Percentiles rank a stretch among this genome's conserved stretches.
These are phyloP conservation scores for Brachypodium distachyon DNA, from an alignment of 202 grass and related monocot species.

Conservation along the genomic window DNA sequence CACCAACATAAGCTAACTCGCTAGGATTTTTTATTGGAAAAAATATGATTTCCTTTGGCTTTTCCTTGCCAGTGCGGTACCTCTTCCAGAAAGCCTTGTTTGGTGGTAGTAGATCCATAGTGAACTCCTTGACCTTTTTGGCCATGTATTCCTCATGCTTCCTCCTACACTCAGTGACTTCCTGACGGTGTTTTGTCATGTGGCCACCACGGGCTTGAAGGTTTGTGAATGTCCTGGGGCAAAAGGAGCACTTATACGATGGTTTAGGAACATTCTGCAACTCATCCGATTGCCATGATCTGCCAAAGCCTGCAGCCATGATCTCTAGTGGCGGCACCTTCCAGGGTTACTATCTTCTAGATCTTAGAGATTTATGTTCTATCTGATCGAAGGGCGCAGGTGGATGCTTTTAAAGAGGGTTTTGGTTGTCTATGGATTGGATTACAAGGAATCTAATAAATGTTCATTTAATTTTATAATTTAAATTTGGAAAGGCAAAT, in stretches of 20 bases:
- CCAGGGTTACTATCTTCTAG: background rate
- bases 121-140: background rate
- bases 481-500: background rate
- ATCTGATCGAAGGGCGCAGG: background rate
- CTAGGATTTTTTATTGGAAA: background rate
- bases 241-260: background rate
- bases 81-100: conserved; percentile 6
- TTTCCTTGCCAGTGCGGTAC: background rate
- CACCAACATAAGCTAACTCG: background rate
- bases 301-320: background rate
- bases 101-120: background rate
- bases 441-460: background rate
- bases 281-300: background rate
- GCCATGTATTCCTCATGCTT: background rate
- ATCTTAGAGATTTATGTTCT: background rate
- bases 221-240: background rate
- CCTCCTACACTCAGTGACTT: background rate
- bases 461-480: background rate
- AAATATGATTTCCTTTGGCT: background rate
- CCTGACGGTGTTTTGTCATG: background rate
- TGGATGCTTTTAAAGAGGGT: background rate
- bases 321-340: background rate
- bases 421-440: background rate
- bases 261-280: background rate
- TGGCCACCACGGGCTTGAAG: conserved; percentile 12